Evolutionary conservation across 2,329 filamentous ascomycete species (phyloP).

Genomic region (Fusarium chlamydosporum): DNA sequence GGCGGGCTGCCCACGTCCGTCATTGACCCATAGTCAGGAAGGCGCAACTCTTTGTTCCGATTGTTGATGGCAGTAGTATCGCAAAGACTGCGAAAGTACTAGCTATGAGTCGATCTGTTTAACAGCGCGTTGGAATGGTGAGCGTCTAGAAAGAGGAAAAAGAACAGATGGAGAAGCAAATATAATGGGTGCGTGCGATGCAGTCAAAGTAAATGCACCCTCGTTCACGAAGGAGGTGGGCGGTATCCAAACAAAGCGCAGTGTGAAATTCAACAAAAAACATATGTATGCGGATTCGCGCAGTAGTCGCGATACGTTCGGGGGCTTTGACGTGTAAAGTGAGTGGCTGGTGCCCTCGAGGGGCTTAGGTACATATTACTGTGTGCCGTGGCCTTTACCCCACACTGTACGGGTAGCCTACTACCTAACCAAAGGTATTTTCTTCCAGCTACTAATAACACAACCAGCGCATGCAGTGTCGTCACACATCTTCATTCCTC

Average conservation of each 20-base stretch:
- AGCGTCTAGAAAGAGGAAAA: neutral
- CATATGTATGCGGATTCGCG: slow-evolving; percentile 45
- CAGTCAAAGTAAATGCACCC: slow-evolving; percentile 12
- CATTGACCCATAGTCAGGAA: slow-evolving; percentile 55
- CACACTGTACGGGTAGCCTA: slow-evolving; percentile 29
- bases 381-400: neutral
- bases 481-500: slow-evolving; percentile 1
- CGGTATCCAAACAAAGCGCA: slow-evolving; percentile 41
- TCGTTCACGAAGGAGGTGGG: slow-evolving; percentile 25
- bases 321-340: slow-evolving; percentile 49
- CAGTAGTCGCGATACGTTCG: slow-evolving; percentile 46
- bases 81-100: slow-evolving; percentile 3
- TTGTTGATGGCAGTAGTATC: slow-evolving; percentile 16
- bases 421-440: neutral
- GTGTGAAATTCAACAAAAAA: slow-evolving; percentile 35
- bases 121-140: neutral
- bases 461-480: neutral
- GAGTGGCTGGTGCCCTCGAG: slow-evolving; percentile 46
- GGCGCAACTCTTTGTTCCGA: slow-evolving; percentile 21
- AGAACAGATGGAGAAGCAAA: neutral
- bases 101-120: neutral
- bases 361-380: slow-evolving; percentile 10
- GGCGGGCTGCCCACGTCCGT: slow-evolving; percentile 50
- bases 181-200: slow-evolving; percentile 13
- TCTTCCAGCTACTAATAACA: neutral